Evolutionary conservation across 225 moss, liverwort and hornwort genomes (phyloP).

Genomic region (Physcomitrium patens): DNA sequence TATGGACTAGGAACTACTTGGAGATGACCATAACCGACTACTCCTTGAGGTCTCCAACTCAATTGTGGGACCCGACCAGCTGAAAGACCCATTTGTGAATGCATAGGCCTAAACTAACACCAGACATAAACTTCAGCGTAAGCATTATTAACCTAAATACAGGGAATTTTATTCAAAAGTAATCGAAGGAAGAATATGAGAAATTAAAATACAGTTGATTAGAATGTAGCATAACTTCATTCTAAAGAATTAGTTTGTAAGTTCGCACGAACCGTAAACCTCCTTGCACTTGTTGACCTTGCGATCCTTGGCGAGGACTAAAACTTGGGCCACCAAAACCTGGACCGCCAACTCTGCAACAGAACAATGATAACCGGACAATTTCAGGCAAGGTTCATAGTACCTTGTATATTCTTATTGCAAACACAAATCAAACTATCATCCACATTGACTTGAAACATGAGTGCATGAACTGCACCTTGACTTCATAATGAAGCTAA

Average conservation of each 20-base stretch:
- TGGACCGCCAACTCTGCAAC: conserved; percentile 87
- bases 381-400: too few species aligned
- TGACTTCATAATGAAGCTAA: not conserved
- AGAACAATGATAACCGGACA: not conserved
- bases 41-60: conserved; percentile 90
- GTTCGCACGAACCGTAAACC: conserved; percentile 51
- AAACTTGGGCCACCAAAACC: conserved; percentile 89
- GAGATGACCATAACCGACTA: conserved; percentile 79
- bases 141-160: conserved; percentile 20
- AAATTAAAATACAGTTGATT: conserved; percentile 2
- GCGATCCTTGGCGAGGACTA: conserved; percentile 73
- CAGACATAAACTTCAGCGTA: conserved; percentile 29
- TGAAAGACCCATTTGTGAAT: conserved; percentile 77
- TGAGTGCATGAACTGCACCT: too few species aligned
- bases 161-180: not conserved
- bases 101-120: conserved; percentile 60
- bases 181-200: not conserved
- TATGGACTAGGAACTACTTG: conserved; percentile 66
- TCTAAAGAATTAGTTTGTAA: conserved; percentile 2
- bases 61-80: conserved; percentile 82
- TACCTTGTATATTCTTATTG: too few species aligned
- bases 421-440: too few species aligned
- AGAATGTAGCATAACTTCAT: not conserved
- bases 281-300: conserved; percentile 60
- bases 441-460: too few species aligned